Conservation (phyloP, 2,329 filamentous ascomycete species). For the Trichophyton simii region DNA sequence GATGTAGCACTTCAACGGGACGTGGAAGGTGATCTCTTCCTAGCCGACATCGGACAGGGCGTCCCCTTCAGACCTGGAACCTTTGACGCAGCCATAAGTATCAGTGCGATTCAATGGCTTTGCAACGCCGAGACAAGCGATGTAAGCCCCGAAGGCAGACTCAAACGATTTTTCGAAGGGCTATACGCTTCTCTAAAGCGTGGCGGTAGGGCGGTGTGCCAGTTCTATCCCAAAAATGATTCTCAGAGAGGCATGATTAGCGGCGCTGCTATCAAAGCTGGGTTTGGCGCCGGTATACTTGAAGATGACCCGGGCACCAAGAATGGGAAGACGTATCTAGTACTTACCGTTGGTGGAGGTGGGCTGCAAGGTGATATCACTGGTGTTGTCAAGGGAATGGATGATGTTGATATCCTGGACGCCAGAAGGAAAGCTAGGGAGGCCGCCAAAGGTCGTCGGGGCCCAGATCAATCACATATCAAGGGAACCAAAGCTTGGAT, state of each 20-base stretch:
- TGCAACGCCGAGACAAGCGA: conserved; percentile 89
- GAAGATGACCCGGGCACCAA: conserved; percentile 96
- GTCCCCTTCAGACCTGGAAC: conserved; percentile 83
- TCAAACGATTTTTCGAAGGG: conserved; percentile 82
- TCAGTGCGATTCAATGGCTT: conserved; percentile 95
- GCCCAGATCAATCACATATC: conserved; percentile 36
- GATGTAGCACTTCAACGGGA: conserved; percentile 83
- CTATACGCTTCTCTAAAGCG: conserved; percentile 72
- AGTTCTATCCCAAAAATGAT: conserved; percentile 97
- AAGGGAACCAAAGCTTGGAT: conserved; percentile 43
- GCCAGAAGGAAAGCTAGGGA: conserved; percentile 41
- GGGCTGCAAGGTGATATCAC: conserved; percentile 63
- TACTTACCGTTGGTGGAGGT: conserved; percentile 75
- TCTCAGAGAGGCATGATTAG: conserved; percentile 85
- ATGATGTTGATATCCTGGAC: conserved; percentile 72
- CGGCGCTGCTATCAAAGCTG: conserved; percentile 77
- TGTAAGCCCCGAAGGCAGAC: conserved; percentile 62
- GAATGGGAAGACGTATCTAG: conserved; percentile 90
- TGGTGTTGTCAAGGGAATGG: conserved; percentile 77
- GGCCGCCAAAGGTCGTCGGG: conserved; percentile 35
- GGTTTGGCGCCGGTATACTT: conserved; percentile 86
- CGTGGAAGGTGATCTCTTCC: conserved; percentile 82
- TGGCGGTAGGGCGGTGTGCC: conserved; percentile 82
- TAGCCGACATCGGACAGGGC: conserved; percentile 91
- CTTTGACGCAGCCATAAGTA: conserved; percentile 91